phyloP scores from a whole-genome alignment of 2,329 filamentous ascomycete genomes.

The Calonectria pseudoreteaudii region DNA sequence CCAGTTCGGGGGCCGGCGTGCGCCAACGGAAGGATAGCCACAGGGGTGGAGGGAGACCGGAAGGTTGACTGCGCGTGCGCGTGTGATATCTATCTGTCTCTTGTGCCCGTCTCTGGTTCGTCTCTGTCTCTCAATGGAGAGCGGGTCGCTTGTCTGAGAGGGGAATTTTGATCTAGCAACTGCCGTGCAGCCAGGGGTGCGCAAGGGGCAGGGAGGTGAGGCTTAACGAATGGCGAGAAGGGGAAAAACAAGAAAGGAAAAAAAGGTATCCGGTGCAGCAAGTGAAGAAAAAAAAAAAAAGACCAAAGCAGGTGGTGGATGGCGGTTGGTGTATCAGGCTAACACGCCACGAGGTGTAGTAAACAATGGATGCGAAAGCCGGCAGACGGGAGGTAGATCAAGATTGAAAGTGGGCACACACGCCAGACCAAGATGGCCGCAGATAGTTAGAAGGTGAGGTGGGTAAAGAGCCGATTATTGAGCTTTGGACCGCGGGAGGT shows the following conservation, averaged over 20 bases:
- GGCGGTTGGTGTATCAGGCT: background rate
- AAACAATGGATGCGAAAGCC: background rate
- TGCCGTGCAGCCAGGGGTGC: constrained; percentile 2
- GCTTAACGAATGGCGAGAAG: background rate
- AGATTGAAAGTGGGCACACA: constrained; percentile 11
- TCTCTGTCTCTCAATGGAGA: constrained; percentile 18
- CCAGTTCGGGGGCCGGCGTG: constrained; percentile 36
- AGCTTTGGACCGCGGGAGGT: constrained; percentile 11
- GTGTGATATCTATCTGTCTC: constrained; percentile 6
- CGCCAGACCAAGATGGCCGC: constrained; percentile 10
- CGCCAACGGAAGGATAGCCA: constrained; percentile 15
- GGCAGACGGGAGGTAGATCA: background rate
- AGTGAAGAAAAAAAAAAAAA: background rate
- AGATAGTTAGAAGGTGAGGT: constrained; percentile 17
- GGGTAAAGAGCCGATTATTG: constrained; percentile 18
- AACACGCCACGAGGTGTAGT: background rate
- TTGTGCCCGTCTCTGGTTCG: constrained; percentile 12
- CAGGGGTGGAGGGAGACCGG: constrained; percentile 2
- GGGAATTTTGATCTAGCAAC: constrained; percentile 9
- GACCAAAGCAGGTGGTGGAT: background rate
- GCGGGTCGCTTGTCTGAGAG: constrained; percentile 16
- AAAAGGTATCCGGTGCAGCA: background rate
- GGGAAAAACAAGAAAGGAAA: no score
- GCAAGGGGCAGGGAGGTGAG: background rate
- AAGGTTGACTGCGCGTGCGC: background rate